Evolutionary conservation across 2,329 filamentous ascomycete species (phyloP), one percentile per base, ranked within the genome.

Genomic region (Raffaelea arxii): DNA sequence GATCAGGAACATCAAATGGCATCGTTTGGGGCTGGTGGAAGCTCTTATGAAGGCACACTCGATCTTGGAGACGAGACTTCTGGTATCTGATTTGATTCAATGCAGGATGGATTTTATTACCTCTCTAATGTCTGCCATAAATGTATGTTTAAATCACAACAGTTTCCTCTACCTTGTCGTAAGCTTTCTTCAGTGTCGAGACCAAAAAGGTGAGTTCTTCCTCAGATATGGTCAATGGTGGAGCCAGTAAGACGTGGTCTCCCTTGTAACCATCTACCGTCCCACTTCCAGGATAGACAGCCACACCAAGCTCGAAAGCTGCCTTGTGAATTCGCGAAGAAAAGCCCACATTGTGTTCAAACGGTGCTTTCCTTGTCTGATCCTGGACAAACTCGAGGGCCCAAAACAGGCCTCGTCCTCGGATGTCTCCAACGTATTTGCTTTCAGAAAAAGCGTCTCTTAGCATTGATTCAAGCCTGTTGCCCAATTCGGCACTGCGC

Each of bases 171-270:
- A 40, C 25, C 14, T 10, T 25, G 18, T 46, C 38, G 21, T 46
- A 46, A 9, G 44, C 44, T n/a, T 35, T 10, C 3, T n/a, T 14
- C 21, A 46, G 25, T 22, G 18, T n/a, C 4, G 25, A 14, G 10
- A 41, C 37, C 1, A 23, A 4, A 2, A 14, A 2, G 25, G 16
- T 14, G n/a, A 46, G 39, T 30, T 46, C 39, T 4, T 42, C 44
- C 7, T 46, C 41, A 4, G 41, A 35, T 3, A 16, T 21, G 38
- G 75, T 86, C 61, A 78, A 86, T 0, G 84, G 72, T 6, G 85
- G 85, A 1, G 82, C 76, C 16, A 89, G 57, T 18, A 88, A 67
- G 27, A 86, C 67, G 59, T 87, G 82, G 55, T 90, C 84, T 6
- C 84, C 83, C 2, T 60, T 59, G 2, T 72, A 69, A 40, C 84